A percentile compares a stretch with the other conserved stretches of the same genome.
phyloP scores from a whole-genome alignment of 352 stramenopile genomes.

The Vaucheria bursata region DNA sequence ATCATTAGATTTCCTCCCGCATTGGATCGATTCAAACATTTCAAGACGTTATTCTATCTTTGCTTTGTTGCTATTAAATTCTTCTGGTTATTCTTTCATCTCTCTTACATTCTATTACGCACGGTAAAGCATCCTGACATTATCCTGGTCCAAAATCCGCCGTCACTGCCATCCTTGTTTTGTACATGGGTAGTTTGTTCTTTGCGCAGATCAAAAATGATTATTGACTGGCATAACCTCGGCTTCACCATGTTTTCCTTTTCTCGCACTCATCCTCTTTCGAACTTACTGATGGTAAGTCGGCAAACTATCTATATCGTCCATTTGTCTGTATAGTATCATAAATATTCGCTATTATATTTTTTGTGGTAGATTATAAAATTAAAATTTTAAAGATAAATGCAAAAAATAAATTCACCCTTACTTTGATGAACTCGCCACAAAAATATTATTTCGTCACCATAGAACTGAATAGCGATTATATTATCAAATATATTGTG shows the following conservation, averaged over 20 bases:
- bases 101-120: conserved; percentile 66
- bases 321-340: not conserved
- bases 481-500: not conserved
- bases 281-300: not conserved
- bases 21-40: conserved; percentile 53
- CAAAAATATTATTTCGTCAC: not conserved
- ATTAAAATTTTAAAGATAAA: not conserved
- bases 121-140: conserved; percentile 62
- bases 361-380: not conserved
- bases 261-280: not conserved
- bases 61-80: conserved; percentile 72
- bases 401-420: not conserved
- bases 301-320: not conserved
- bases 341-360: not conserved
- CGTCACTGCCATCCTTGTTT: conserved; percentile 86
- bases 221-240: conserved; percentile 99
- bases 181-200: conserved; percentile 64
- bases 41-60: conserved; percentile 62
- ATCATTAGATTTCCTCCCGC: conserved; percentile 47
- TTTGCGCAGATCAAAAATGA: conserved; percentile 71
- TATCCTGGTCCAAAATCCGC: conserved; percentile 96
- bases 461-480: not conserved
- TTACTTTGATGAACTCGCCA: not conserved
- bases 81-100: conserved; percentile 60
- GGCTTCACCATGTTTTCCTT: conserved; percentile 87